Evolutionary conservation across 2,329 filamentous ascomycete species (phyloP), one percentile per base, ranked within the genome.

Genomic region (Nemania sp.): DNA sequence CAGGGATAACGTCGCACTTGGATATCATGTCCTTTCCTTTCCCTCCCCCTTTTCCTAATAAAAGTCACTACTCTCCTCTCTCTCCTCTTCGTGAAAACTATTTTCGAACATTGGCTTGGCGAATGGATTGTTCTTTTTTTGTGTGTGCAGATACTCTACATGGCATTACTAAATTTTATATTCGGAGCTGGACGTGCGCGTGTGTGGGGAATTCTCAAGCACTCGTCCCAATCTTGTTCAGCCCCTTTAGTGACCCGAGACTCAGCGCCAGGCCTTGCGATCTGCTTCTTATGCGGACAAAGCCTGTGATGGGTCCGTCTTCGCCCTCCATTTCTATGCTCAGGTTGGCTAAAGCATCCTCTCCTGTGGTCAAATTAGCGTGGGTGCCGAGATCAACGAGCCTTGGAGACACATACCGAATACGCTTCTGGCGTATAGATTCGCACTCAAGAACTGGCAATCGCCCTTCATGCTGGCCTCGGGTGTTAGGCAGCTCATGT

Each of bases 241-340:
- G 80, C 1, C 95, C 95, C 80, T 98, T 99, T 72, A 99, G 81
- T 51, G 92, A 96, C 34, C 95, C 95, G 66, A 99, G 81, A 78
- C 94, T 97, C 69, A 99, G 81, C 11, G 95, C 95, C 72, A 99
- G 81, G 50, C 95, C 95, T 80, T 99, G 95, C 39, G 92, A 97
- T 74, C 95, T 90, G 81, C 93, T 97, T 79, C 95, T 88, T 85
- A 99, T 99, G 75, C 95, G 89, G 65, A 99, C 93, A 77, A 99
- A 99, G 46, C 95, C 95, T 43, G 94, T 97, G 65, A 99, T 94
- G 5, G 92, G 92, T 21, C 95, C 95, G 72, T 97, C 90, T 25
- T 97, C 92, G 61, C 92, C 93, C 76, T 98, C 93, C 80, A 97
- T 94, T 79, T 99, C 95, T 72, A 99, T 97, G 75, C 93, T 97